Percentiles rank a stretch among this genome's conserved stretches.
Conservation (phyloP, 1,284 basidiomycete species). For the Apiotrichum laibachii region DNA sequence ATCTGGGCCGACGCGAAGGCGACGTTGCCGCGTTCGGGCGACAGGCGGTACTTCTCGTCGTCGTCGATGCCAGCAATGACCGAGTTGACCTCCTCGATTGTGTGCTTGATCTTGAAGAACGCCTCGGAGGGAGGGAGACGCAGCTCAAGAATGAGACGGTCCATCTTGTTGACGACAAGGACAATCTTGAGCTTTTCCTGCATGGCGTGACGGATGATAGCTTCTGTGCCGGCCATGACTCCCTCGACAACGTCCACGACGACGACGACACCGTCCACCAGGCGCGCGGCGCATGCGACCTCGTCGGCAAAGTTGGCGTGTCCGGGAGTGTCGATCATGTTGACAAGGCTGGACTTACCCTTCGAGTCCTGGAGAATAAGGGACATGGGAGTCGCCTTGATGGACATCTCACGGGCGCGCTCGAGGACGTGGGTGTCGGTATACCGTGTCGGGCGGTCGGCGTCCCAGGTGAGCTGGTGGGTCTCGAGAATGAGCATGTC, state of each 20-base stretch:
- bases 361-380: constrained; percentile 80
- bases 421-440: constrained; percentile 93
- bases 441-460: constrained; percentile 85
- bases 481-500: constrained; percentile 98
- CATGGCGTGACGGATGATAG: constrained; percentile 78
- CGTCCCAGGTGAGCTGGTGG: constrained; percentile 89
- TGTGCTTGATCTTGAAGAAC: constrained; percentile 98
- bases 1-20: constrained; percentile 96
- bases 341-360: constrained; percentile 90
- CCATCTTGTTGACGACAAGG: constrained; percentile 96
- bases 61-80: constrained; percentile 89
- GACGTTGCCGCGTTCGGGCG: constrained; percentile 94
- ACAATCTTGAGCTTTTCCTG: constrained; percentile 88
- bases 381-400: constrained; percentile 96
- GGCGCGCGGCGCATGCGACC: constrained; percentile 78
- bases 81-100: constrained; percentile 96
- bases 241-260: constrained; percentile 96
- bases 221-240: constrained; percentile 87
- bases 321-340: constrained; percentile 95
- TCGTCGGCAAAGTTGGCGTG: constrained; percentile 98
- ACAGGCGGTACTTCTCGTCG: constrained; percentile 79
- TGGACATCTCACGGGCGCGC: constrained; percentile 83
- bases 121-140: constrained; percentile 94
- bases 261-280: constrained; percentile 89
- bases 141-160: constrained; percentile 92